phyloP scores from a whole-genome alignment of 2,329 filamentous ascomycete species.

The Diaporthe citriasiana region DNA sequence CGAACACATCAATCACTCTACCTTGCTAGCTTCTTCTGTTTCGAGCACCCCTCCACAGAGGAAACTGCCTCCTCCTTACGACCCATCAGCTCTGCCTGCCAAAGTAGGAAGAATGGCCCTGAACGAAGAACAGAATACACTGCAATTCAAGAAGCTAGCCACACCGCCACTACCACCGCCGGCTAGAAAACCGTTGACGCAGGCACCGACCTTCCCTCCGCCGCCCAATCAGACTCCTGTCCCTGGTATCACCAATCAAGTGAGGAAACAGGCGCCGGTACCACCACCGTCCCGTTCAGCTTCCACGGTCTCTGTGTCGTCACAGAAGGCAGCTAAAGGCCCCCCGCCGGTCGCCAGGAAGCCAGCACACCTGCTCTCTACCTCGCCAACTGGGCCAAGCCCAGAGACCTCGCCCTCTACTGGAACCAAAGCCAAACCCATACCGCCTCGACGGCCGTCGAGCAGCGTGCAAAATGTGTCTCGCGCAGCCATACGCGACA shows the following conservation, averaged over 20 bases:
- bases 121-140: slow-evolving; percentile 54
- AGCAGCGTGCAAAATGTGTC: slow-evolving; percentile 33
- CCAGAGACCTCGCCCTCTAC: slow-evolving; percentile 38
- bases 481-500: slow-evolving; percentile 31
- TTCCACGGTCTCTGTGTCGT: slow-evolving; percentile 54
- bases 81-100: slow-evolving; percentile 60
- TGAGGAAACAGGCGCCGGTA: slow-evolving; percentile 47
- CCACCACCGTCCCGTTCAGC: slow-evolving; percentile 50
- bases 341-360: slow-evolving; percentile 73
- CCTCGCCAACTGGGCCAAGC: slow-evolving; percentile 49
- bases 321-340: slow-evolving; percentile 55
- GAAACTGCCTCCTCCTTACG: slow-evolving; percentile 66
- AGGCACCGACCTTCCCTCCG: slow-evolving; percentile 41
- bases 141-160: slow-evolving; percentile 50
- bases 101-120: slow-evolving; percentile 61
- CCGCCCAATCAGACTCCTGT: slow-evolving; percentile 41
- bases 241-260: slow-evolving; percentile 43
- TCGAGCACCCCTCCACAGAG: slow-evolving; percentile 60
- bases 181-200: slow-evolving; percentile 56
- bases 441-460: slow-evolving; percentile 48
- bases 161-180: slow-evolving; percentile 61
- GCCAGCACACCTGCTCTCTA: slow-evolving; percentile 65
- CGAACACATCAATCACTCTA: slow-evolving; percentile 69
- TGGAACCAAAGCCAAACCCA: slow-evolving; percentile 45
- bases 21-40: slow-evolving; percentile 59